Evolutionary conservation across 768 basidiomycete genomes (phyloP).

Genomic region (Russula compacta): DNA sequence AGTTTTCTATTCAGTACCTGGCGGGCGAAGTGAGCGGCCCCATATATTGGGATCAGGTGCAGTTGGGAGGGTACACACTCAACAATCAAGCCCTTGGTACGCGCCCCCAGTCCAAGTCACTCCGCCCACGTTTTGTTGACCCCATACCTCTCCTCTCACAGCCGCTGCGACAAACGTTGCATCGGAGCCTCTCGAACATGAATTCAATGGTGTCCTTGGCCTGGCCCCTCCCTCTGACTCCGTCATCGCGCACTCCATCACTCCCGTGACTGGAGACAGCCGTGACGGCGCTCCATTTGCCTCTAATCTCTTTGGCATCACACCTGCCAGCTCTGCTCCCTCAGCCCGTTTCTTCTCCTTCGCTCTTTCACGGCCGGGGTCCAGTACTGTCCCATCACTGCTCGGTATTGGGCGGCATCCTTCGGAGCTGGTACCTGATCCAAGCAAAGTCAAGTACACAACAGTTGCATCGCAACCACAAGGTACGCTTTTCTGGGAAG

Average conservation of each 20-base stretch:
- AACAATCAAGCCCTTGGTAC: slow-evolving; percentile 61
- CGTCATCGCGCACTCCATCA: slow-evolving; percentile 45
- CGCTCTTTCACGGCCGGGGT: slow-evolving; percentile 60
- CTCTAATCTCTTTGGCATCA: slow-evolving; percentile 65
- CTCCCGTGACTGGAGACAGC: slow-evolving; percentile 38
- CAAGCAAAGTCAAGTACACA: slow-evolving; percentile 42
- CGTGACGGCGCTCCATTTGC: slow-evolving; percentile 60
- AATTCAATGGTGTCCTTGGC: slow-evolving; percentile 63
- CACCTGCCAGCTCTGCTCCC: slow-evolving; percentile 44
- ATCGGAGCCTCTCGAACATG: slow-evolving; percentile 45
- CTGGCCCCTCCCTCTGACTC: slow-evolving; percentile 68
- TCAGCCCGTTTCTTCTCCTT: slow-evolving; percentile 57
- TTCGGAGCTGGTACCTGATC: slow-evolving; percentile 39
- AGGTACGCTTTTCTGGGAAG: slow-evolving; percentile 57
- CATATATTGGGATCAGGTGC: slow-evolving; percentile 59
- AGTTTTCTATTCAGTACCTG: slow-evolving; percentile 51
- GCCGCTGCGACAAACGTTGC: slow-evolving; percentile 50
- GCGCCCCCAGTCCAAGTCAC: slow-evolving; percentile 10
- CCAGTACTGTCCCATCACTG: slow-evolving; percentile 42
- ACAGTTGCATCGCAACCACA: slow-evolving; percentile 32
- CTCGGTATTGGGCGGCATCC: slow-evolving; percentile 70
- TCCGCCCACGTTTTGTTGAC: not conserved
- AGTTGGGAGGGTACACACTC: slow-evolving; percentile 56
- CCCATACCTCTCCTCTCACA: slow-evolving; percentile 21
- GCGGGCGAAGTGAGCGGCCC: slow-evolving; percentile 50